phyloP scores from a whole-genome alignment of 2,329 filamentous ascomycete genomes.

The Chaetomiaceae sp. region DNA sequence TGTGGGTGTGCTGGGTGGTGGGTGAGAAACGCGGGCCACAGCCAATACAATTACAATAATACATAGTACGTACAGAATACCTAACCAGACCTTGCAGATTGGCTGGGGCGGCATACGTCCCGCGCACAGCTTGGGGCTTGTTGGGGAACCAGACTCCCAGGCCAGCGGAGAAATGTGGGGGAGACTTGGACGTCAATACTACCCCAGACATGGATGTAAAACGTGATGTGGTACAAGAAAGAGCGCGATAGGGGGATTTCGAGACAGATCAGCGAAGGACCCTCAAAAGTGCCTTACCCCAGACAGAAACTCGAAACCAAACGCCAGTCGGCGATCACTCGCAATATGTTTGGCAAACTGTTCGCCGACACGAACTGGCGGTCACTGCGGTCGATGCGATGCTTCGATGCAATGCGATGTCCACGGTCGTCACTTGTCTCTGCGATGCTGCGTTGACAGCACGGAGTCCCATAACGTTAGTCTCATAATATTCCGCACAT shows the following conservation, averaged over 20 bases:
- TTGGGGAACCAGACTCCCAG: background rate
- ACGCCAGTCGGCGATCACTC: slow-evolving; percentile 19
- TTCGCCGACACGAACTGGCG: background rate
- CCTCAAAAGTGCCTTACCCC: slow-evolving; percentile 6
- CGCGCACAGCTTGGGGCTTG: background rate
- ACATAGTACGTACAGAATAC: background rate
- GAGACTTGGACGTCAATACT: slow-evolving; percentile 11
- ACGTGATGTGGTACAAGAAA: slow-evolving; percentile 18
- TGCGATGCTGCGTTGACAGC: too few species aligned
- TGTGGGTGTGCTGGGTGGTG: background rate
- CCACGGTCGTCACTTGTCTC: too few species aligned
- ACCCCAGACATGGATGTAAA: slow-evolving; percentile 20
- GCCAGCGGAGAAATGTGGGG: slow-evolving; percentile 5
- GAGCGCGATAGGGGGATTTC: slow-evolving; percentile 15
- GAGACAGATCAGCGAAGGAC: slow-evolving; percentile 19
- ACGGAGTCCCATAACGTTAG: too few species aligned
- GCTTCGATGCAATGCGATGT: slow-evolving; percentile 7
- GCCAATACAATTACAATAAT: background rate
- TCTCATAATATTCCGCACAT: too few species aligned
- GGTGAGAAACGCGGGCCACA: background rate
- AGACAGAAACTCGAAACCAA: slow-evolving; percentile 20
- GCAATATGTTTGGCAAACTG: slow-evolving; percentile 8
- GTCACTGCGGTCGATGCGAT: slow-evolving; percentile 18
- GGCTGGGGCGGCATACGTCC: background rate
- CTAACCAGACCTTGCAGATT: background rate